Conservation (phyloP, 306 rosid species). For the Vigna unguiculata region DNA sequence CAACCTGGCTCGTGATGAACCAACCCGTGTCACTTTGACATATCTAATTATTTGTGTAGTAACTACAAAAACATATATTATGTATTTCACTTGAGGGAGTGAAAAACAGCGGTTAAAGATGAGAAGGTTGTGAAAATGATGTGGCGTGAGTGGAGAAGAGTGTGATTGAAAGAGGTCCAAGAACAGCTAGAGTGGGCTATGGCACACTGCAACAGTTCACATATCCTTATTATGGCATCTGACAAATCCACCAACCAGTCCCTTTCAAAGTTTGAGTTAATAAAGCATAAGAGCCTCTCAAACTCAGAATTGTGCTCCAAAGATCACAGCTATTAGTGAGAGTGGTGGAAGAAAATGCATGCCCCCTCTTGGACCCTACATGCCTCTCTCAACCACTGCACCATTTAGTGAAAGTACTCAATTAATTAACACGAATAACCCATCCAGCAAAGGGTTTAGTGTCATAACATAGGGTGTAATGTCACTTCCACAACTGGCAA, state of each 20-base stretch:
- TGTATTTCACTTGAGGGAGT: too few relatives aligned
- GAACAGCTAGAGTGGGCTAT: conserved; percentile 5
- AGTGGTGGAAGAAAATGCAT: not conserved
- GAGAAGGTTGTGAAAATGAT: not conserved
- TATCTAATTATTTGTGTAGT: too few relatives aligned
- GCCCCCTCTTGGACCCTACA: conserved; percentile 26
- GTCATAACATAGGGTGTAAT: conserved; percentile 19
- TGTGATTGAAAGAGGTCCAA: conserved; percentile 29
- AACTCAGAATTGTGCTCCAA: conserved; percentile 31
- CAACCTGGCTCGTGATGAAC: too few relatives aligned
- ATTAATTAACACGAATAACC: conserved; percentile 17
- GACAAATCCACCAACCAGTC: conserved; percentile 41
- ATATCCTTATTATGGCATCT: conserved; percentile 41
- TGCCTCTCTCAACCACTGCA: conserved; percentile 27
- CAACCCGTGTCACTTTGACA: too few relatives aligned
- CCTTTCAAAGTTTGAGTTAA: conserved; percentile 28
- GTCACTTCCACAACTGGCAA: conserved; percentile 46
- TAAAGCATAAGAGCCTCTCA: conserved; percentile 3
- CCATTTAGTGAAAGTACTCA: not conserved
- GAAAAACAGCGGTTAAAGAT: not conserved
- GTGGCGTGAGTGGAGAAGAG: conserved; percentile 8
- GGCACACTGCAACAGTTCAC: conserved; percentile 16
- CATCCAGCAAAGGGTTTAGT: conserved; percentile 2
- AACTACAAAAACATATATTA: too few relatives aligned
- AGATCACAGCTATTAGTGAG: conserved; percentile 35